phyloP scores from a whole-genome alignment of 345 rosid species.

The Melastoma malabathricum region DNA sequence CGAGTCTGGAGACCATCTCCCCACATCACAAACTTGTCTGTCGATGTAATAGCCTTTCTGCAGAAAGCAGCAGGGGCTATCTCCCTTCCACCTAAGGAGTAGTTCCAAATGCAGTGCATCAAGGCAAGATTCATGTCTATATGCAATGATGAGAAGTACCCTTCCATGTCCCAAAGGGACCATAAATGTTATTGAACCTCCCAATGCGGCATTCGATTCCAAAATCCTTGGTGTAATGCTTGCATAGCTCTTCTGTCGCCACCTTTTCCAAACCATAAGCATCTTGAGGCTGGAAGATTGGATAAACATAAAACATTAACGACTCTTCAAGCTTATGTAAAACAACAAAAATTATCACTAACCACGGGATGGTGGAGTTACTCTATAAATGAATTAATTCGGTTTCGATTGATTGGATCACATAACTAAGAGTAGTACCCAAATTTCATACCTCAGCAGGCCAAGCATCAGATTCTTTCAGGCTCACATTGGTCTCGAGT shows the following conservation, averaged over 20 bases:
- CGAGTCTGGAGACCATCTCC: constrained; percentile 98
- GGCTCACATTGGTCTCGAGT: constrained; percentile 92
- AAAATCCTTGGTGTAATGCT: constrained; percentile 93
- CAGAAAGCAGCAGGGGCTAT: constrained; percentile 99
- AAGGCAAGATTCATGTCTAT: not conserved
- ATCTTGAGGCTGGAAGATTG: constrained; percentile 80
- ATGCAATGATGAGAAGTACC: constrained; percentile 23
- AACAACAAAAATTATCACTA: too few species aligned
- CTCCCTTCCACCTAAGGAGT: constrained; percentile 77
- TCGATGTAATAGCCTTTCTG: constrained; percentile 75
- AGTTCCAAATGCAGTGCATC: constrained; percentile 2
- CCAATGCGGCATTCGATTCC: constrained; percentile 90
- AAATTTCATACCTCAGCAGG: constrained; percentile 78
- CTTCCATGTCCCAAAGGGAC: constrained; percentile 99
- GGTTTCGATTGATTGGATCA: not conserved
- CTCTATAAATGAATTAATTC: not conserved
- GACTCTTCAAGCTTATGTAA: too few species aligned
- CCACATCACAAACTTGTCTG: constrained; percentile 97
- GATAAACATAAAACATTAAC: not conserved
- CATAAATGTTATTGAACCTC: constrained; percentile 96
- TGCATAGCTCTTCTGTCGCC: constrained; percentile 94
- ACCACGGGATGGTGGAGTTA: too few species aligned
- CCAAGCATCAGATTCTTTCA: constrained; percentile 99
- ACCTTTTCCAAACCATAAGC: constrained; percentile 99
- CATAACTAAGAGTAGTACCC: too few species aligned